A percentile compares a stretch with the other conserved stretches of the same genome.
phyloP scores from a whole-genome alignment of 306 rosid genomes.

The Corylus heterophylla region DNA sequence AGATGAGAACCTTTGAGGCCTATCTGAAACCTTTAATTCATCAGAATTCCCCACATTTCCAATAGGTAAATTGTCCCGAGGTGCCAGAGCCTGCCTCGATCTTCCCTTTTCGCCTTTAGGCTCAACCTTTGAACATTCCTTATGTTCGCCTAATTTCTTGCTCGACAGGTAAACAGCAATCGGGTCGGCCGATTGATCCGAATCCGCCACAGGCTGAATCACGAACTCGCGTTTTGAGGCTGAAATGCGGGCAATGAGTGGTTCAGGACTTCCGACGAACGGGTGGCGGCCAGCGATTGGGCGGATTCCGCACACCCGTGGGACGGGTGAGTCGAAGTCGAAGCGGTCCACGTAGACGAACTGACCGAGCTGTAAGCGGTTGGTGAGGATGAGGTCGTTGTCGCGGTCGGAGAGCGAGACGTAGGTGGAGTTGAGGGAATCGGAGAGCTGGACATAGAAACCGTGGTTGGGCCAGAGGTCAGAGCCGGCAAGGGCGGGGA shows the following conservation, averaged over 20 bases:
- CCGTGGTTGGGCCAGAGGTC: slow-evolving; percentile 91
- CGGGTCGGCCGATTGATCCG: slow-evolving; percentile 62
- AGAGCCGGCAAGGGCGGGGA: slow-evolving; percentile 83
- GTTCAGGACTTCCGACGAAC: slow-evolving; percentile 70
- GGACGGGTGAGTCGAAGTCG: slow-evolving; percentile 71
- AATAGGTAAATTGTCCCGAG: slow-evolving; percentile 53
- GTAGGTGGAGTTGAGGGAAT: slow-evolving; percentile 89
- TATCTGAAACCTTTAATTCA: slow-evolving; percentile 27
- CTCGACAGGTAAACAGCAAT: slow-evolving; percentile 55
- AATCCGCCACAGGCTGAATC: slow-evolving; percentile 75
- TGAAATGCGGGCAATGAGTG: slow-evolving; percentile 60
- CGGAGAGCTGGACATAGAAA: slow-evolving; percentile 89
- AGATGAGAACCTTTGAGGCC: slow-evolving; percentile 72
- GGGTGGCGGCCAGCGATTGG: slow-evolving; percentile 82
- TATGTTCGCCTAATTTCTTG: slow-evolving; percentile 28
- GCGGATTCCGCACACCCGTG: slow-evolving; percentile 64
- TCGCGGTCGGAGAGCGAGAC: slow-evolving; percentile 79
- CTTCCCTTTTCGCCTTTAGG: slow-evolving; percentile 31
- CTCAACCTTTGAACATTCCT: slow-evolving; percentile 9
- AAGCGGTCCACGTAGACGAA: slow-evolving; percentile 83
- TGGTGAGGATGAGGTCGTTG: slow-evolving; percentile 79
- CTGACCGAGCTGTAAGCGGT: slow-evolving; percentile 87
- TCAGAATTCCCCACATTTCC: slow-evolving; percentile 32
- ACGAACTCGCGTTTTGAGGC: slow-evolving; percentile 62
- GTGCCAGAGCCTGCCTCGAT: slow-evolving; percentile 63